Evolutionary conservation across 441 rosid genomes (phyloP), one percentile per base, ranked within the genome.

Genomic region (Syzygium malaccense): DNA sequence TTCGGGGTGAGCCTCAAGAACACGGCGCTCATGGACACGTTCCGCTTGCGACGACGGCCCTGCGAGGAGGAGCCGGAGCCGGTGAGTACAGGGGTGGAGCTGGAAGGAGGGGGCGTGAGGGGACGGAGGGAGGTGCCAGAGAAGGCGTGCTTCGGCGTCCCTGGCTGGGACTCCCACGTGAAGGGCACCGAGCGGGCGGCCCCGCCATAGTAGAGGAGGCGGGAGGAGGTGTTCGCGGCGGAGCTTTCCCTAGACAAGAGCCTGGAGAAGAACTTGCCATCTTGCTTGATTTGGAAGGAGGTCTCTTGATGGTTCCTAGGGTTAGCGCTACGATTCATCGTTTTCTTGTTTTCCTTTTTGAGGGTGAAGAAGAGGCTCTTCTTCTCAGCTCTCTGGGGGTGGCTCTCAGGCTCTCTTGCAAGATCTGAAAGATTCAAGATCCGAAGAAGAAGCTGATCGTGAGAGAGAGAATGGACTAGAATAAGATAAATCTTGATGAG

Each of bases 101-200:
- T 92, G 1, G 96, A 94, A 51, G 99, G 98, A 79, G 99, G 98
- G 0, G 99, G 96, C 9, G 96, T 95, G 56, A 96, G 89, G 25
- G 95, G 97, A 71, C 95, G 96, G 49, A 91, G 54, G n/a, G 91
- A 84, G 84, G 87, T 30, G 58, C 89, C 90, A 1, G 89, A 85
- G 12, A 86, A 86, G 33, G 91, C 45, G 86, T 91, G 93, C 64
- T 96, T 97, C 2, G 99, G 98, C 28, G 97, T 95, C 55, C 98
- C 99, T 5, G 99, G 99, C 41, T 90, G 92, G 23, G 98, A 90
- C 89, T 97, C 99, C 99, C 99, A 97, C 30, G 86, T 55, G 93
- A 97, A 97, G 3, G 98, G 97, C 85, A 97, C 51, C 15, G 96
- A 78, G n/a, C 92, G 92, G 5, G 95, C 90, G 41, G 93, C 94